Conservation (phyloP, 163 green algal genomes). For the Chlorella variabilis region DNA sequence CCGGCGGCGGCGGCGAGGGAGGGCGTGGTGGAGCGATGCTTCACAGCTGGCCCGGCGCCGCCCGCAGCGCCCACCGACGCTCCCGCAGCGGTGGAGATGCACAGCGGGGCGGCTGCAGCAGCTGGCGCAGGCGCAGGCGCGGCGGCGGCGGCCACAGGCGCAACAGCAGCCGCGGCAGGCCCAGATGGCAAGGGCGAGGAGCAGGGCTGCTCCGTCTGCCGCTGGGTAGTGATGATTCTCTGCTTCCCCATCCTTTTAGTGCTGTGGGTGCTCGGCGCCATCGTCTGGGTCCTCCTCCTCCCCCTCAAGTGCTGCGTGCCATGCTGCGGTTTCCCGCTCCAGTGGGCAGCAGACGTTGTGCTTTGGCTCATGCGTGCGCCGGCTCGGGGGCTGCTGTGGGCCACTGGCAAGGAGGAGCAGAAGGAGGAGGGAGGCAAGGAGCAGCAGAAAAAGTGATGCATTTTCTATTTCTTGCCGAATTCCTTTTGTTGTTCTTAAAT, state of each 20-base stretch:
- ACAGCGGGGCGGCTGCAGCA: background rate
- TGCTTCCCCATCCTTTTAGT: conserved; percentile 45
- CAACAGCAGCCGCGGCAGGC: background rate
- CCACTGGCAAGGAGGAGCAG: conserved; percentile 36
- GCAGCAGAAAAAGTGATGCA: conserved; percentile 1
- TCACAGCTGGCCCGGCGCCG: background rate
- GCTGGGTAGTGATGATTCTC: conserved; percentile 47
- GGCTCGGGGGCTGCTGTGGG: conserved; percentile 46
- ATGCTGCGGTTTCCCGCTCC: conserved; percentile 36
- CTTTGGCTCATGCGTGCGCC: conserved; percentile 51
- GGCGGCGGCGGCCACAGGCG: background rate
- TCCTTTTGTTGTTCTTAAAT: no score
- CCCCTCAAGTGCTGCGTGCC: conserved; percentile 54
- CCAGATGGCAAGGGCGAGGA: background rate
- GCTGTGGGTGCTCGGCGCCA: conserved; percentile 46
- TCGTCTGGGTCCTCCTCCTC: conserved; percentile 56
- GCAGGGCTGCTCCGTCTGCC: conserved; percentile 40
- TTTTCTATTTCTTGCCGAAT: no score
- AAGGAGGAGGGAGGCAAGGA: background rate
- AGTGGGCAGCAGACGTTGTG: conserved; percentile 36
- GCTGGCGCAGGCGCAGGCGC: background rate
- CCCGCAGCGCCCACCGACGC: background rate
- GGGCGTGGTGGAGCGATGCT: conserved; percentile 28
- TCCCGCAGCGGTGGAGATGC: background rate
- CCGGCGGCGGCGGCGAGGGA: conserved; percentile 20